These are phyloP conservation scores for Taiozyma onychis DNA, from an alignment of 1,139 yeast genomes.

Conservation along the genomic window DNA sequence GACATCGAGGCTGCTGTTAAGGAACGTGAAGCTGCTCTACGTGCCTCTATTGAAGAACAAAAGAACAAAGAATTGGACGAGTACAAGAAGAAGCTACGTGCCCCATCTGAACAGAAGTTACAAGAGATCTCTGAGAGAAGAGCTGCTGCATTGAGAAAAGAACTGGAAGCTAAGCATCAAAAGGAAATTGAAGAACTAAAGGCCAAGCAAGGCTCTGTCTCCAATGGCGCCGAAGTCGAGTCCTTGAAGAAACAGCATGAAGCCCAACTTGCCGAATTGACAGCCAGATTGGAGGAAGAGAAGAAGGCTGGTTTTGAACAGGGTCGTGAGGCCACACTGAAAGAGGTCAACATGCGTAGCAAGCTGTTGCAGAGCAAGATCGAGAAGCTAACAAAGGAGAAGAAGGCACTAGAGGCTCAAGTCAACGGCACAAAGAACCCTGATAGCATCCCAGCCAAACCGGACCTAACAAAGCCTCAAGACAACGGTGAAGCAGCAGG, in stretches of 20 bases:
- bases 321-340: conserved; percentile 32
- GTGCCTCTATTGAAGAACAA: conserved; percentile 25
- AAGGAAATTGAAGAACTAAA: conserved; percentile 13
- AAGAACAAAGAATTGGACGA: conserved; percentile 26
- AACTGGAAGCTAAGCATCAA: conserved; percentile 25
- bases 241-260: conserved; percentile 19
- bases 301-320: conserved; percentile 34
- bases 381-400: conserved; percentile 29
- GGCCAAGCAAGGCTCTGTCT: conserved; percentile 9
- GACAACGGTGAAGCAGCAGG: conserved; percentile 4
- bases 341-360: conserved; percentile 29
- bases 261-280: conserved; percentile 10
- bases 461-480: conserved; percentile 5
- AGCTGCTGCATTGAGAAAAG: conserved; percentile 13
- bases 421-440: conserved; percentile 6
- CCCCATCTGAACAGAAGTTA: conserved; percentile 20
- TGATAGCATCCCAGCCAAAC: conserved; percentile 8
- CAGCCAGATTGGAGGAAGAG: conserved; percentile 24
- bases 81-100: conserved; percentile 25
- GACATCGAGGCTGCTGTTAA: conserved; percentile 10
- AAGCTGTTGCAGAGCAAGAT: conserved; percentile 29
- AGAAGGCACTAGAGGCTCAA: conserved; percentile 24
- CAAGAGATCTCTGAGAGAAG: conserved; percentile 23
- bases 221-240: conserved; percentile 2
- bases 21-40: conserved; percentile 21